A percentile compares a stretch with the other conserved stretches of the same genome.
phyloP scores from a whole-genome alignment of 169 alveolate species.

The Ichthyophthirius multifiliis region DNA sequence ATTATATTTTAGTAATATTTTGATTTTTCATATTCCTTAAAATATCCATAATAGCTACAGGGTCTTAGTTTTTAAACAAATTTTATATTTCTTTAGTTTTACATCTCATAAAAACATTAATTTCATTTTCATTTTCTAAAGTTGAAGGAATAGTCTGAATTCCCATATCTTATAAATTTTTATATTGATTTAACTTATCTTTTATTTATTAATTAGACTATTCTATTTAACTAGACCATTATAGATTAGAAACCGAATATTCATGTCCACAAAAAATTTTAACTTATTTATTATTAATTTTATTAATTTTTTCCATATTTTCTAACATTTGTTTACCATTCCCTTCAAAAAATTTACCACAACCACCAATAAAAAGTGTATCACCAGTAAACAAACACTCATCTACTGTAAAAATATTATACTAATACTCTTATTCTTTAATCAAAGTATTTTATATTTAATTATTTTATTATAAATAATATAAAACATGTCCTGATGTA shows the following conservation, averaged over 20 bases:
- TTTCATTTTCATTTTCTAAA: conserved; percentile 44
- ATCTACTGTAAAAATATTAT: conserved; percentile 27
- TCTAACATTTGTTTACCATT: conserved; percentile 81
- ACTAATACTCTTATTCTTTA: conserved; percentile 34
- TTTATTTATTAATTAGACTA: conserved; percentile 6
- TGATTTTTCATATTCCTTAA: conserved; percentile 49
- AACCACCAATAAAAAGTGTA: conserved; percentile 93
- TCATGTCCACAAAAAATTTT: conserved; percentile 95
- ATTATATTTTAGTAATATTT: too few species aligned
- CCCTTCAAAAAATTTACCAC: conserved; percentile 96
- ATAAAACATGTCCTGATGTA: conserved; percentile 93
- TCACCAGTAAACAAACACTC: conserved; percentile 83
- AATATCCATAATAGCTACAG: conserved; percentile 35
- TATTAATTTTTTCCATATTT: conserved; percentile 54
- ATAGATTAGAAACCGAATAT: conserved; percentile 84
- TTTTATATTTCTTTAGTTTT: background rate
- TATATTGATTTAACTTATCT: conserved; percentile 24
- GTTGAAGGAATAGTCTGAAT: conserved; percentile 68
- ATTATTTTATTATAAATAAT: conserved; percentile 63
- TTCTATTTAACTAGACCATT: conserved; percentile 48
- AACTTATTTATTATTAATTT: conserved; percentile 82
- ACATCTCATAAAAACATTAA: conserved; percentile 52
- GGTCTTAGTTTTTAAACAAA: conserved; percentile 34
- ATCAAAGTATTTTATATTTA: conserved; percentile 5
- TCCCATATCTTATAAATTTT: conserved; percentile 9